Percentiles rank a stretch among this genome's conserved stretches.
Conservation (phyloP, 176 grass and related monocot species). For the Paspalum vaginatum region DNA sequence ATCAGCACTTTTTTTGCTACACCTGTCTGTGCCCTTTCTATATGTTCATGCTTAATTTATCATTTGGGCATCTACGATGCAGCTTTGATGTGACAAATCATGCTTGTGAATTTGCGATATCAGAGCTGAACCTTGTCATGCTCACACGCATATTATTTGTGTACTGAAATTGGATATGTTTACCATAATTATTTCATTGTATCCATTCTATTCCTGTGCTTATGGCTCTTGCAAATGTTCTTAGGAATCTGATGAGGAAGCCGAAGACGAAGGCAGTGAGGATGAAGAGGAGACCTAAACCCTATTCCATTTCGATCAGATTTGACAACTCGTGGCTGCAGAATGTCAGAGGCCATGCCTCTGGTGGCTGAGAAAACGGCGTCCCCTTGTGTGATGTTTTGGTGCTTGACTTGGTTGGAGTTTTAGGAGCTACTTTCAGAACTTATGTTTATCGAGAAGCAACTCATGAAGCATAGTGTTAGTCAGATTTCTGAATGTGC, state of each 20-base stretch:
- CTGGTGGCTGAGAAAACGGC: conserved; percentile 13
- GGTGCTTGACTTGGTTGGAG: conserved; percentile 20
- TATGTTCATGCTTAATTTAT: not conserved
- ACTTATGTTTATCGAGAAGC: not conserved
- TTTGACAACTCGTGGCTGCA: not conserved
- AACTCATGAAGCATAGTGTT: not conserved
- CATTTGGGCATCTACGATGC: not conserved
- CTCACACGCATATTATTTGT: not conserved
- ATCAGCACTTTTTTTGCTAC: not conserved
- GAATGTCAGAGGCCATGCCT: conserved; percentile 26
- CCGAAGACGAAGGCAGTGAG: conserved; percentile 32
- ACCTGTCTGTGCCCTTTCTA: not conserved
- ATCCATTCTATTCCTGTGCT: not conserved
- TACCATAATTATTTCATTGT: not conserved
- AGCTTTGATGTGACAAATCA: not conserved
- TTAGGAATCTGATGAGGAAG: conserved; percentile 52
- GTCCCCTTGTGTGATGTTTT: conserved; percentile 25
- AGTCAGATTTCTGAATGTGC: not conserved
- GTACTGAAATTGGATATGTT: not conserved
- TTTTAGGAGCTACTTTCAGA: conserved; percentile 19
- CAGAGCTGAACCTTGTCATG: not conserved
- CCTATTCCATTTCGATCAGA: not conserved
- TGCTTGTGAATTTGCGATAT: not conserved
- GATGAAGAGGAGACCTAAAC: conserved; percentile 49
- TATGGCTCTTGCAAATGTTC: conserved; percentile 37